Conservation (phyloP, 2,329 filamentous ascomycete species). For the Cytospora piceicola region DNA sequence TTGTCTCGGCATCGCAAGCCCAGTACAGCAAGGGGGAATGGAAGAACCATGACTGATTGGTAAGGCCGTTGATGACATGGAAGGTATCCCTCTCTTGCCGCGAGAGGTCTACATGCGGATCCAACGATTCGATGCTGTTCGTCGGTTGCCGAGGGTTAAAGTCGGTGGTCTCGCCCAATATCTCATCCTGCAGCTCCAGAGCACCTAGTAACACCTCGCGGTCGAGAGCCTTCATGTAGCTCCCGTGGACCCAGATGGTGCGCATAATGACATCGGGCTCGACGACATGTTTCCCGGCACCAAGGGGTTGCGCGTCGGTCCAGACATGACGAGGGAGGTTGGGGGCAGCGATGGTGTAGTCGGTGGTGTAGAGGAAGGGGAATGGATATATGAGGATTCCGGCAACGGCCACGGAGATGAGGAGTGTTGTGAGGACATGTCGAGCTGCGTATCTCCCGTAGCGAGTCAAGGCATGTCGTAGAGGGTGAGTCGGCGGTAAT, state of each 20-base stretch:
- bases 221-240: slow-evolving; percentile 77
- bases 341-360: slow-evolving; percentile 71
- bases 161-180: slow-evolving; percentile 64
- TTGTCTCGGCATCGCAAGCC: slow-evolving; percentile 64
- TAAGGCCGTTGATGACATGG: slow-evolving; percentile 63
- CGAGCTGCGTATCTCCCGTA: slow-evolving; percentile 73
- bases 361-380: slow-evolving; percentile 73
- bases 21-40: slow-evolving; percentile 85
- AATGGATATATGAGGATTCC: slow-evolving; percentile 74
- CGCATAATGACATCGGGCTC: slow-evolving; percentile 78
- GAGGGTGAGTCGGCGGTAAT: slow-evolving; percentile 65
- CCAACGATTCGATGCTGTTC: slow-evolving; percentile 36
- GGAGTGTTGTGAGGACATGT: slow-evolving; percentile 74
- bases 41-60: slow-evolving; percentile 72
- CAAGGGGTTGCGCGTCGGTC: slow-evolving; percentile 71
- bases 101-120: slow-evolving; percentile 45
- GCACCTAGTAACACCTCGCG: slow-evolving; percentile 67
- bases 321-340: slow-evolving; percentile 79
- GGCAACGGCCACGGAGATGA: slow-evolving; percentile 73
- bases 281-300: slow-evolving; percentile 51
- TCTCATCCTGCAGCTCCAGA: slow-evolving; percentile 69
- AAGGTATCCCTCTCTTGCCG: slow-evolving; percentile 55
- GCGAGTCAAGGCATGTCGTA: slow-evolving; percentile 66
- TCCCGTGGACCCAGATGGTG: slow-evolving; percentile 80
- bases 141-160: slow-evolving; percentile 53